phyloP scores from a whole-genome alignment of 805 yeast genomes.

The Tanozyma kutaoensis region DNA sequence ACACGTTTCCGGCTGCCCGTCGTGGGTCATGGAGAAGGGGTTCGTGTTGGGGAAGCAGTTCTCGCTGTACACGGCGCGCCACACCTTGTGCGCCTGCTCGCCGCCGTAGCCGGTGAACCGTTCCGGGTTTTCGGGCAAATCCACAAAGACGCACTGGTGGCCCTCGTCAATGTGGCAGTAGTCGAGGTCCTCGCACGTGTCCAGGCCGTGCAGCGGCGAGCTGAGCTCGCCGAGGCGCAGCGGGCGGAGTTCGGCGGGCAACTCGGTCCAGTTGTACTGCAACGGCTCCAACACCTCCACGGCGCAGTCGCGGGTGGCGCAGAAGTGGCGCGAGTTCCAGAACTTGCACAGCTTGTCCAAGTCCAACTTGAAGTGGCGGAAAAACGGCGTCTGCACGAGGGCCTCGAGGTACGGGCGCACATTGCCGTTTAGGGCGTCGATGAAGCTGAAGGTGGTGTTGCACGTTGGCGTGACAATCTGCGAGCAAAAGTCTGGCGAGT shows the following conservation, averaged over 20 bases:
- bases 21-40: constrained; percentile 21
- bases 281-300: constrained; percentile 61
- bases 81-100: constrained; percentile 77
- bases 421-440: constrained; percentile 20
- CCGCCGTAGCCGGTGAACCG: constrained; percentile 96
- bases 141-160: constrained; percentile 70
- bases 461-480: constrained; percentile 31
- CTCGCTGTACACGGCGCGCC: constrained; percentile 87
- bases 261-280: constrained; percentile 55
- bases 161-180: constrained; percentile 59
- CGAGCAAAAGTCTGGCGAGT: constrained; percentile 29
- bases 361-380: constrained; percentile 78
- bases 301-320: constrained; percentile 82
- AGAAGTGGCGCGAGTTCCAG: constrained; percentile 71
- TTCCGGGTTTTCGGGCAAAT: constrained; percentile 82
- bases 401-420: constrained; percentile 37
- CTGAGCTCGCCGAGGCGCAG: constrained; percentile 44
- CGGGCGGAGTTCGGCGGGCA: constrained; percentile 53
- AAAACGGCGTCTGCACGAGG: constrained; percentile 64
- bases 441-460: constrained; percentile 30
- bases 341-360: constrained; percentile 76
- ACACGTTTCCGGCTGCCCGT: constrained; percentile 37
- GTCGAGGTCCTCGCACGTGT: constrained; percentile 36
- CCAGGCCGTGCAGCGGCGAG: constrained; percentile 6
- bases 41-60: constrained; percentile 62